These are phyloP conservation scores for Mortierella sp. DNA, from an alignment of 371 early-diverging fungal genomes.

Conservation along the genomic window DNA sequence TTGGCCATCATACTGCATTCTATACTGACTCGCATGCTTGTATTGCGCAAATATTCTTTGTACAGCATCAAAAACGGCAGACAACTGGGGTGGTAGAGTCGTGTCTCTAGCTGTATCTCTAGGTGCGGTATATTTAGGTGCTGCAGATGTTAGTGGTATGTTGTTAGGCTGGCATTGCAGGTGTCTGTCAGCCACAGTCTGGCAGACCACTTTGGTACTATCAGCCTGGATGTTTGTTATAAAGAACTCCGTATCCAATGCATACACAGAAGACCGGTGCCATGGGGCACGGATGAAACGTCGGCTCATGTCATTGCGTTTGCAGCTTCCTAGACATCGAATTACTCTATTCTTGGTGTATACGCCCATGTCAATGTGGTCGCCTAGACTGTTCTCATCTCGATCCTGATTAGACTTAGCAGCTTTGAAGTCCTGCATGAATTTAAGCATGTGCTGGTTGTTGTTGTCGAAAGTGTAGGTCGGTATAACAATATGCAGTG, in stretches of 20 bases:
- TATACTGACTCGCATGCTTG: too few relatives aligned
- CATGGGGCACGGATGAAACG: not conserved
- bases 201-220: not conserved
- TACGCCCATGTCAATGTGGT: constrained; percentile 12
- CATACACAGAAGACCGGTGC: constrained; percentile 6
- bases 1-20: too few relatives aligned
- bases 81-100: too few relatives aligned
- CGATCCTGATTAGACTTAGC: not conserved
- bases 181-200: too few relatives aligned
- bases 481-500: constrained; percentile 11
- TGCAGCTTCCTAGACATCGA: constrained; percentile 18
- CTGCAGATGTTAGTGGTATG: too few relatives aligned
- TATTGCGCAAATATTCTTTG: too few relatives aligned
- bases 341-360: constrained; percentile 6
- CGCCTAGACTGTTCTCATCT: not conserved
- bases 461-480: constrained; percentile 11
- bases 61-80: too few relatives aligned
- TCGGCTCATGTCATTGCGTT: constrained; percentile 1
- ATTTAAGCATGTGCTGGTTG: constrained; percentile 10
- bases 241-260: constrained; percentile 9
- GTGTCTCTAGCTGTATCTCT: too few relatives aligned
- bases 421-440: constrained; percentile 3
- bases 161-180: too few relatives aligned
- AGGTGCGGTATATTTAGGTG: too few relatives aligned
- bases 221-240: constrained; percentile 12